phyloP scores from a whole-genome alignment of 2,329 filamentous ascomycete genomes.

The Trichoderma gracile region DNA sequence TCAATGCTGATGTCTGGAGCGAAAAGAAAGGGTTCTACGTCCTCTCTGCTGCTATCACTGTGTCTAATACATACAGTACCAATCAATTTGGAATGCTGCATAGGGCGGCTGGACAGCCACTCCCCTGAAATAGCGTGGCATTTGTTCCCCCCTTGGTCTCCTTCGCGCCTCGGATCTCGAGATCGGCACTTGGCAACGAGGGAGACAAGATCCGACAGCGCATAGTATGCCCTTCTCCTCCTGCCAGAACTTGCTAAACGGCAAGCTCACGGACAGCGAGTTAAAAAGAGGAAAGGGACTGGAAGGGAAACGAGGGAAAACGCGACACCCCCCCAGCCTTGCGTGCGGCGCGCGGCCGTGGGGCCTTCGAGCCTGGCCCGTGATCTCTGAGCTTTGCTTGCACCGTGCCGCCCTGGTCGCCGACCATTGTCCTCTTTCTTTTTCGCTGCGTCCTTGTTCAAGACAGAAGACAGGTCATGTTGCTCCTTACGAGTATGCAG shows the following conservation, averaged over 20 bases:
- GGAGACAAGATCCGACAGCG: constrained; percentile 4
- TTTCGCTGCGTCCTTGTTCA: not conserved
- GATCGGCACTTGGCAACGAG: not conserved
- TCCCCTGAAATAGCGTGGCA: no score
- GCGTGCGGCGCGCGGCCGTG: not conserved
- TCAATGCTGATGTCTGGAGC: no score
- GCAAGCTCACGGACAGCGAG: not conserved
- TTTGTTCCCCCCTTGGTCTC: not conserved
- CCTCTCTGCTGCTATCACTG: not conserved
- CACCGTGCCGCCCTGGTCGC: not conserved
- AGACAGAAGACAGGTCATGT: no score
- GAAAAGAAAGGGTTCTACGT: no score
- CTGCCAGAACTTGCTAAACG: not conserved
- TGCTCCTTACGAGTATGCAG: not conserved
- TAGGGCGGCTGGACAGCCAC: no score
- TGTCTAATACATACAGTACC: no score
- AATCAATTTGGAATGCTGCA: no score
- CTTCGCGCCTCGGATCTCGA: constrained; percentile 1
- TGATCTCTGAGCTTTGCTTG: constrained; percentile 15
- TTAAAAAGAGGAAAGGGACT: not conserved
- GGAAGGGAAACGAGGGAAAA: not conserved
- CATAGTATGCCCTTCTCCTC: not conserved
- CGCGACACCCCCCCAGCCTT: not conserved
- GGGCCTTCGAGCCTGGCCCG: not conserved
- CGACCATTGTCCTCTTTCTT: not conserved